Evolutionary conservation across 495 filamentous ascomycete species (phyloP).

Genomic region (Aspergillus affinis): DNA sequence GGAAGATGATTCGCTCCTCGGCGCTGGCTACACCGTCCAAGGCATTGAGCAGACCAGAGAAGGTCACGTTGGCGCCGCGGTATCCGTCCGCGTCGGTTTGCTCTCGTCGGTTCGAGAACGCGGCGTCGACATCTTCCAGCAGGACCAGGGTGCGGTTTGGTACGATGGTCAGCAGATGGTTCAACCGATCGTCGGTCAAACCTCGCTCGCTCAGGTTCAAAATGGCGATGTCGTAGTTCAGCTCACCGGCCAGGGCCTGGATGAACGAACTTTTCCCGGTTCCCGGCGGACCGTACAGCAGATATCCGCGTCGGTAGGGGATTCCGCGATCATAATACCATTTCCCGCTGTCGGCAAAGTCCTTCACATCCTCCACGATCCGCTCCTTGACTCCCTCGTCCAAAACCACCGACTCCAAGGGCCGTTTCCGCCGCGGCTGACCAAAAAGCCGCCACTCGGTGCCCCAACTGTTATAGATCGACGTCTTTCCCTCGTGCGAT

Average conservation of each 20-base stretch:
- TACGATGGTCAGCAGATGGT: conserved; percentile 82
- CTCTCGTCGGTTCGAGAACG: conserved; percentile 73
- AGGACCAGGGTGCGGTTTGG: conserved; percentile 83
- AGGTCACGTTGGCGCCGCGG: conserved; percentile 85
- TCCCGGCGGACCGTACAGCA: conserved; percentile 91
- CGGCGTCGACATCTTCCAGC: conserved; percentile 93
- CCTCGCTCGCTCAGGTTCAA: conserved; percentile 92
- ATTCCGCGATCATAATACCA: conserved; percentile 97
- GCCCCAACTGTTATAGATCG: conserved; percentile 82
- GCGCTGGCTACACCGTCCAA: conserved; percentile 94
- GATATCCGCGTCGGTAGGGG: conserved; percentile 89
- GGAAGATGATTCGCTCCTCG: conserved; percentile 88
- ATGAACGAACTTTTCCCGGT: conserved; percentile 97
- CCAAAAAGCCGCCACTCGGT: conserved; percentile 84
- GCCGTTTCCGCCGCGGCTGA: conserved; percentile 81
- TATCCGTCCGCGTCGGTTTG: conserved; percentile 83
- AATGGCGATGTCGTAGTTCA: conserved; percentile 93
- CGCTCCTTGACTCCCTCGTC: conserved; percentile 81
- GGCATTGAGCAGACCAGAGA: conserved; percentile 90
- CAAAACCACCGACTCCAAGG: conserved; percentile 83
- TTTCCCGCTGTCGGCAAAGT: conserved; percentile 72
- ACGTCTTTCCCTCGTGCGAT: conserved; percentile 88
- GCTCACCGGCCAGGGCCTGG: conserved; percentile 84
- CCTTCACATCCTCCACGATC: conserved; percentile 80
- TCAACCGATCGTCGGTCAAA: conserved; percentile 88